A percentile compares a stretch with the other conserved stretches of the same genome.
Evolutionary conservation across 2,329 filamentous ascomycete species (phyloP).

Genomic region (Rutstroemia sp.): DNA sequence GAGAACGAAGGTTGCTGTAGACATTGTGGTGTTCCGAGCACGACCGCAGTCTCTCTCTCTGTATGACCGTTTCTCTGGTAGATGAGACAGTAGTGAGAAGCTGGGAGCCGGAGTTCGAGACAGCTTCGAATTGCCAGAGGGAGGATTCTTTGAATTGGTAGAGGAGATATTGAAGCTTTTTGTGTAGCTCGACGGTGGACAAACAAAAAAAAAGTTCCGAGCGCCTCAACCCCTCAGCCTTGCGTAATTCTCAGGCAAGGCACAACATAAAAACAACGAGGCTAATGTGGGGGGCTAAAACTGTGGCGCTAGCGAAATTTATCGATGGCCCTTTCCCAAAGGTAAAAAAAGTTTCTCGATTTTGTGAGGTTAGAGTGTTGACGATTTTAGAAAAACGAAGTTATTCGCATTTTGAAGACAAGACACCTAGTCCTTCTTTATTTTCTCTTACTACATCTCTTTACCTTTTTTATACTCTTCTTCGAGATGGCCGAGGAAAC

Average conservation of each 20-base stretch:
- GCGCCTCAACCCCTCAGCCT: constrained; percentile 21
- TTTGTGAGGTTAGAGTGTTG: not conserved
- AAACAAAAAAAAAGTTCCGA: no score
- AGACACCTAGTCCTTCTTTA: constrained; percentile 1
- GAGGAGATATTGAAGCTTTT: no score
- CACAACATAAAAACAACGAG: not conserved
- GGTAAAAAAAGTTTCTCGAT: constrained; percentile 20
- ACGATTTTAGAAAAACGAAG: not conserved
- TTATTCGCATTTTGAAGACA: not conserved
- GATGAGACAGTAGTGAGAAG: no score
- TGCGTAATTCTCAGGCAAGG: constrained; percentile 8
- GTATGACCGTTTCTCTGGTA: no score
- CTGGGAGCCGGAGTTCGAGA: no score
- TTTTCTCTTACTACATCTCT: not conserved
- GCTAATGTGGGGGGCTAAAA: constrained; percentile 4
- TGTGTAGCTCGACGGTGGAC: no score
- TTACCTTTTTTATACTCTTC: not conserved
- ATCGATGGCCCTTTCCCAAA: constrained; percentile 12
- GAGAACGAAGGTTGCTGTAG: constrained; percentile 56
- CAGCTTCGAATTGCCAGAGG: no score
- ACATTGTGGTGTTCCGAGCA: constrained; percentile 9
- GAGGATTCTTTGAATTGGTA: no score
- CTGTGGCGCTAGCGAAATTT: constrained; percentile 27
- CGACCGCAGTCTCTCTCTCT: no score
- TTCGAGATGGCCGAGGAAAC: constrained; percentile 25